phyloP scores from a whole-genome alignment of 2,329 filamentous ascomycete species.

The Zymoseptoria tritici region DNA sequence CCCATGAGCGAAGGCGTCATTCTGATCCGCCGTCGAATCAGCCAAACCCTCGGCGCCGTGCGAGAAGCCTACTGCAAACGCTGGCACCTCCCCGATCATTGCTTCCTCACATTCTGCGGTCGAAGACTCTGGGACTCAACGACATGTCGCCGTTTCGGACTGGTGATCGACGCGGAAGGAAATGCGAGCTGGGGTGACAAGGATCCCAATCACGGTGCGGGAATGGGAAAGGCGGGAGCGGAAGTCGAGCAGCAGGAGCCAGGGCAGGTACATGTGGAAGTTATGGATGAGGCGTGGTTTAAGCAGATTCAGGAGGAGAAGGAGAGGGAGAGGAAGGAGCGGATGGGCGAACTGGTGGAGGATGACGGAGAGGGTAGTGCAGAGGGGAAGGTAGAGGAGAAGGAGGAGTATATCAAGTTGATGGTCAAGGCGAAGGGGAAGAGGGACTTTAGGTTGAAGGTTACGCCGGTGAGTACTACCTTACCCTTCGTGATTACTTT shows the following conservation, averaged over 20 bases:
- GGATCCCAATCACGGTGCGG: slow-evolving; percentile 22
- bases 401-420: slow-evolving; percentile 35
- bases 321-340: slow-evolving; percentile 17
- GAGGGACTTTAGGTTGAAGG: slow-evolving; percentile 45
- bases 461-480: slow-evolving; percentile 37
- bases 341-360: slow-evolving; percentile 3
- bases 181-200: slow-evolving; percentile 5
- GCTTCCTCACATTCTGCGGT: slow-evolving; percentile 71
- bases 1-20: slow-evolving; percentile 52
- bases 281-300: slow-evolving; percentile 63
- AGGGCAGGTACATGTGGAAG: slow-evolving; percentile 63
- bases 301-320: slow-evolving; percentile 45
- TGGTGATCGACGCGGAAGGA: slow-evolving; percentile 42
- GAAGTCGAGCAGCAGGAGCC: slow-evolving; percentile 45
- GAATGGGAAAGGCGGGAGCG: slow-evolving; percentile 27
- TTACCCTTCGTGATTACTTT: not conserved
- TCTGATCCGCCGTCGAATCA: slow-evolving; percentile 58
- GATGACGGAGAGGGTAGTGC: slow-evolving; percentile 11
- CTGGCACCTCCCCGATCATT: slow-evolving; percentile 48
- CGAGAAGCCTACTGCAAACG: slow-evolving; percentile 61
- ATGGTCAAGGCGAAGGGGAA: slow-evolving; percentile 46
- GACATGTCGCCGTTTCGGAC: slow-evolving; percentile 61
- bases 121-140: slow-evolving; percentile 68
- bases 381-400: slow-evolving; percentile 33
- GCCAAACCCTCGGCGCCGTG: slow-evolving; percentile 60